Percentiles rank a stretch among this genome's conserved stretches.
Evolutionary conservation across 768 basidiomycete species (phyloP).

Genomic region (Arthromyces matolae): DNA sequence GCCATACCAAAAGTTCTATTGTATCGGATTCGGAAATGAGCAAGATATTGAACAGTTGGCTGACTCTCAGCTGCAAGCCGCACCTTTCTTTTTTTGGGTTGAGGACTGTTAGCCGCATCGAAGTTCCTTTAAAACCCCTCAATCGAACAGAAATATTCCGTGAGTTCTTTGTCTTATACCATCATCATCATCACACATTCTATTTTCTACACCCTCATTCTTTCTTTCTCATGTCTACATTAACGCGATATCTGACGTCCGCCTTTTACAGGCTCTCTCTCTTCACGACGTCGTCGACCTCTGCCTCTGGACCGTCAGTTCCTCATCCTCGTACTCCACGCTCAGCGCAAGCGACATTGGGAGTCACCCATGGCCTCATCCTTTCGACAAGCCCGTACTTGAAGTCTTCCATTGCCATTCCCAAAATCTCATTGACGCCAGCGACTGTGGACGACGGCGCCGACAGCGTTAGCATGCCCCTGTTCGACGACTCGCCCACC

Average conservation of each 20-base stretch:
- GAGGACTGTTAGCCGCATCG: background rate
- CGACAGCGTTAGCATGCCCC: background rate
- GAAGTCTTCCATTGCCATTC: slow-evolving; percentile 6
- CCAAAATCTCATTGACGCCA: slow-evolving; percentile 2
- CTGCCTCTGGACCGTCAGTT: background rate
- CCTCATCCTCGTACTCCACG: background rate
- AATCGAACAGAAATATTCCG: background rate
- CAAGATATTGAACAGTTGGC: too few relatives aligned
- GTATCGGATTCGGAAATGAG: too few relatives aligned
- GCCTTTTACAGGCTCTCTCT: slow-evolving; percentile 2
- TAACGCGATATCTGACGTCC: slow-evolving; percentile 9
- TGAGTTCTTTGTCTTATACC: background rate
- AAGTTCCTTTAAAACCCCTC: background rate
- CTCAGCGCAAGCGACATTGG: background rate
- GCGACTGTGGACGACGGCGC: background rate
- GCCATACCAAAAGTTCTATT: too few relatives aligned
- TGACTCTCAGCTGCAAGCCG: too few relatives aligned
- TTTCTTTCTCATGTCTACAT: slow-evolving; percentile 8
- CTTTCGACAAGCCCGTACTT: slow-evolving; percentile 6
- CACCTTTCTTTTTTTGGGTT: too few relatives aligned
- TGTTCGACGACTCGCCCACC: slow-evolving; percentile 11
- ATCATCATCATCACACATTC: too few relatives aligned
- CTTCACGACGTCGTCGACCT: background rate
- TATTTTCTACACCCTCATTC: slow-evolving; percentile 13
- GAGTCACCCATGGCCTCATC: slow-evolving; percentile 3